Percentiles rank a stretch among this genome's conserved stretches.
These are phyloP conservation scores for Verticillium tricorpus DNA, from an alignment of 2,329 filamentous ascomycete genomes.

Conservation along the genomic window DNA sequence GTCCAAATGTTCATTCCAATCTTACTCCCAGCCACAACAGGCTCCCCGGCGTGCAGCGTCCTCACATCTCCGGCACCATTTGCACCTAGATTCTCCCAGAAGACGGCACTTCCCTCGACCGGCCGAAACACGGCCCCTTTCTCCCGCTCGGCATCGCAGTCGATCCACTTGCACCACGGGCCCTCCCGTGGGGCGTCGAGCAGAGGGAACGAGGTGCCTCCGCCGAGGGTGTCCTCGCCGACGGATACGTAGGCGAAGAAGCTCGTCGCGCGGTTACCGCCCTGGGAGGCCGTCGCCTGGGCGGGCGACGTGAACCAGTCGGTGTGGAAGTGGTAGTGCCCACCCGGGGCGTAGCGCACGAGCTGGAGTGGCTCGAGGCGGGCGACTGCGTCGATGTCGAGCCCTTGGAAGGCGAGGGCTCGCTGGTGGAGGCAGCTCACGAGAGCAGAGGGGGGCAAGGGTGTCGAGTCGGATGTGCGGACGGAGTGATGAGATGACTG, in stretches of 20 bases:
- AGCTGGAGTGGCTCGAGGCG: conserved; percentile 44
- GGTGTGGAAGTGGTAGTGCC: conserved; percentile 45
- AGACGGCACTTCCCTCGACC: conserved; percentile 41
- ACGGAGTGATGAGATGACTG: conserved; percentile 28
- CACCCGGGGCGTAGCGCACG: conserved; percentile 38
- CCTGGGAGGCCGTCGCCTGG: conserved; percentile 30
- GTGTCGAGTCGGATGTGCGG: conserved; percentile 42
- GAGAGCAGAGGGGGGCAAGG: conserved; percentile 34
- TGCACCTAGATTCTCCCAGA: conserved; percentile 38
- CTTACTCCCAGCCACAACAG: conserved; percentile 40
- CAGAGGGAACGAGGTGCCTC: conserved; percentile 45
- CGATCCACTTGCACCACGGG: conserved; percentile 28
- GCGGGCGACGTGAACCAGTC: conserved; percentile 43
- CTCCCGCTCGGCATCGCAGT: conserved; percentile 44
- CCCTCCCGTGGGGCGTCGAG: conserved; percentile 29
- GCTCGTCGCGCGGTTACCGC: conserved; percentile 39
- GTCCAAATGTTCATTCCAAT: conserved; percentile 52
- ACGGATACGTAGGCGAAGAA: conserved; percentile 44
- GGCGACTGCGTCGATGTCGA: conserved; percentile 21
- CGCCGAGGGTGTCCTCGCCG: conserved; percentile 34
- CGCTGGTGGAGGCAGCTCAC: conserved; percentile 43
- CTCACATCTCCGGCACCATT: conserved; percentile 36
- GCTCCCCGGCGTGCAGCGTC: conserved; percentile 41
- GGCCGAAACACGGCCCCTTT: conserved; percentile 43
- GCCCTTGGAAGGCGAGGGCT: conserved; percentile 40